Evolutionary conservation across 768 basidiomycete species (phyloP).

Genomic region (Steccherinum ochraceum): DNA sequence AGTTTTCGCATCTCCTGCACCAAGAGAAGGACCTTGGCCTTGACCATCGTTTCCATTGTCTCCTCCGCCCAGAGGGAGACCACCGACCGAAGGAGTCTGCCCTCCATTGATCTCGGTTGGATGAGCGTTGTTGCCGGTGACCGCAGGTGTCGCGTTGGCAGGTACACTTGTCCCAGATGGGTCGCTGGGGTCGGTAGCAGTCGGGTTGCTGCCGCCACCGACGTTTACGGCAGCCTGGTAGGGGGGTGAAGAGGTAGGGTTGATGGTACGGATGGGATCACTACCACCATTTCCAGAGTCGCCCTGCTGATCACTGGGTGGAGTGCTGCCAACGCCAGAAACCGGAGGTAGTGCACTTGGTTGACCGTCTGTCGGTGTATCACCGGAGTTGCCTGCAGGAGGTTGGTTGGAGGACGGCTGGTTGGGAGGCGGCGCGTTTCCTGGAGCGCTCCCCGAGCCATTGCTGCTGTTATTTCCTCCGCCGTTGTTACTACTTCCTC

Average conservation of each 20-base stretch:
- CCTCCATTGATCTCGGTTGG: not conserved
- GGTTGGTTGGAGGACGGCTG: not conserved
- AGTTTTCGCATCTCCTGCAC: slow-evolving; percentile 2
- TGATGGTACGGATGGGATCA: not conserved
- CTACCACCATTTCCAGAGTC: not conserved
- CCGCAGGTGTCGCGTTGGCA: not conserved
- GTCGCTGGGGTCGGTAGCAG: not conserved
- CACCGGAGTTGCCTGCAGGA: not conserved
- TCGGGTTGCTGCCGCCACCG: not conserved
- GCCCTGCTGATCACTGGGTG: no score
- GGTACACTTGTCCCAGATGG: not conserved
- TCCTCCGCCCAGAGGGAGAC: not conserved
- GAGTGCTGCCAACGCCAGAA: no score
- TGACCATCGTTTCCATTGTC: not conserved
- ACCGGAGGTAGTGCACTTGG: no score
- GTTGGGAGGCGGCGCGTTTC: not conserved
- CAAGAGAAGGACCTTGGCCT: slow-evolving; percentile 11
- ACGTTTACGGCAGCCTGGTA: not conserved
- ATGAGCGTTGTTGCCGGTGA: not conserved
- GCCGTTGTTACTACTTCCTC: slow-evolving; percentile 3
- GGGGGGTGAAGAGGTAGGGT: not conserved
- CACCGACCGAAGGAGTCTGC: not conserved
- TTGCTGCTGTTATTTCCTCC: slow-evolving; percentile 12
- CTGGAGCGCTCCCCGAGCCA: slow-evolving; percentile 1
- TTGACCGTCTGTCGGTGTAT: no score